Evolutionary conservation across 345 rosid genomes (phyloP).

Genomic region (Combretum micranthum): DNA sequence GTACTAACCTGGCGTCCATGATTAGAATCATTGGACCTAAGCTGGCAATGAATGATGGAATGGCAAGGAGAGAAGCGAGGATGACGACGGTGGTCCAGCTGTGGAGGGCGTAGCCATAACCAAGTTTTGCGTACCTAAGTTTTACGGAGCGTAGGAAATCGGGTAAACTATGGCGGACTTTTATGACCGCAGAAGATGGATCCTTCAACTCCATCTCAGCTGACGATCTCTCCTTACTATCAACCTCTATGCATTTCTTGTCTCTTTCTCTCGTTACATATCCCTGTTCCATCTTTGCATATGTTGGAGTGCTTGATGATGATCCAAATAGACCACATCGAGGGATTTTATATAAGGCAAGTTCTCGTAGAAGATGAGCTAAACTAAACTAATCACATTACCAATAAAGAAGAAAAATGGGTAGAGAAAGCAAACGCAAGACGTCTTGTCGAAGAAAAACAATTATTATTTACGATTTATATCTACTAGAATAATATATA

Average conservation of each 20-base stretch:
- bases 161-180: conserved; percentile 69
- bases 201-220: conserved; percentile 86
- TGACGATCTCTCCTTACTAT: conserved; percentile 61
- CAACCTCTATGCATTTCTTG: conserved; percentile 27
- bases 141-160: conserved; percentile 77
- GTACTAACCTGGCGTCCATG: conserved; percentile 31
- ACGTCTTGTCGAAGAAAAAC: no score
- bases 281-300: no score
- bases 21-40: conserved; percentile 32
- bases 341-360: no score
- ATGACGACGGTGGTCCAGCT: conserved; percentile 28
- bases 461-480: no score
- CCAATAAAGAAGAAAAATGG: no score
- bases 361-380: no score
- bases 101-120: conserved; percentile 62
- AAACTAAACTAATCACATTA: no score
- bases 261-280: no score
- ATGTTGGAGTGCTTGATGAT: no score
- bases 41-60: conserved; percentile 42
- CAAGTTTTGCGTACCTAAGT: conserved; percentile 84
- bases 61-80: conserved; percentile 37
- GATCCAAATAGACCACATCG: no score
- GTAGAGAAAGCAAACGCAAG: no score
- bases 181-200: conserved; percentile 63
- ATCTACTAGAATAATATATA: no score